phyloP scores from a whole-genome alignment of 306 rosid species.

The Leucaena leucocephala region DNA sequence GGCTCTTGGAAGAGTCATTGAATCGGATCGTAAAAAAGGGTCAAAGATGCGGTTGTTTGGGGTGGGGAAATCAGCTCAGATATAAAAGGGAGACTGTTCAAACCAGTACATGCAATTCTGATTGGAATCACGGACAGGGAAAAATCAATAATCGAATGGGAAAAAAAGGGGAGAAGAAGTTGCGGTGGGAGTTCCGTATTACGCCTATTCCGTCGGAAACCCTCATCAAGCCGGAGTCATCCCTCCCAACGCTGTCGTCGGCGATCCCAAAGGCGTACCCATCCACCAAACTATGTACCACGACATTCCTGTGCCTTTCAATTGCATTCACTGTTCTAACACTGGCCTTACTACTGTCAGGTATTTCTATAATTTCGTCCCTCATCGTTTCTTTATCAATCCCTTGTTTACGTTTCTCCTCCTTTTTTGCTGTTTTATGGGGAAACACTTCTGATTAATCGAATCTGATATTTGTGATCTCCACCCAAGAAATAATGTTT shows the following conservation, averaged over 20 bases:
- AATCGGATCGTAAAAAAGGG: background rate
- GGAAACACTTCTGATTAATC: background rate
- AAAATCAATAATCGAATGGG: constrained; percentile 32
- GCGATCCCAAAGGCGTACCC: constrained; percentile 79
- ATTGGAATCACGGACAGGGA: background rate
- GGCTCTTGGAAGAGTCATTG: too few species aligned
- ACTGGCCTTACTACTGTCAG: constrained; percentile 58
- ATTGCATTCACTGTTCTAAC: constrained; percentile 61
- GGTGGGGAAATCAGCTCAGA: background rate
- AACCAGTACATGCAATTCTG: background rate
- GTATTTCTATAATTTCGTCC: constrained; percentile 23
- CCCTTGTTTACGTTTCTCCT: background rate
- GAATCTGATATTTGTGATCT: background rate
- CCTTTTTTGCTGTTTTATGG: background rate
- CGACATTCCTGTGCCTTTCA: constrained; percentile 92
- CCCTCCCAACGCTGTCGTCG: constrained; percentile 70
- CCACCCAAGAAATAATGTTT: background rate
- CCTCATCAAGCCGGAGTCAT: constrained; percentile 59
- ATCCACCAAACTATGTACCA: constrained; percentile 78
- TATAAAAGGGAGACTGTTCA: background rate
- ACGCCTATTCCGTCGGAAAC: constrained; percentile 38
- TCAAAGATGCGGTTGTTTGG: background rate
- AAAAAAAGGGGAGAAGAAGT: constrained; percentile 42
- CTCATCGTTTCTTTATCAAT: background rate
- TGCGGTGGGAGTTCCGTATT: constrained; percentile 68